These are phyloP conservation scores for Tieghemiomyces parasiticus DNA, from an alignment of 192 early-diverging fungal genomes.

Conservation along the genomic window DNA sequence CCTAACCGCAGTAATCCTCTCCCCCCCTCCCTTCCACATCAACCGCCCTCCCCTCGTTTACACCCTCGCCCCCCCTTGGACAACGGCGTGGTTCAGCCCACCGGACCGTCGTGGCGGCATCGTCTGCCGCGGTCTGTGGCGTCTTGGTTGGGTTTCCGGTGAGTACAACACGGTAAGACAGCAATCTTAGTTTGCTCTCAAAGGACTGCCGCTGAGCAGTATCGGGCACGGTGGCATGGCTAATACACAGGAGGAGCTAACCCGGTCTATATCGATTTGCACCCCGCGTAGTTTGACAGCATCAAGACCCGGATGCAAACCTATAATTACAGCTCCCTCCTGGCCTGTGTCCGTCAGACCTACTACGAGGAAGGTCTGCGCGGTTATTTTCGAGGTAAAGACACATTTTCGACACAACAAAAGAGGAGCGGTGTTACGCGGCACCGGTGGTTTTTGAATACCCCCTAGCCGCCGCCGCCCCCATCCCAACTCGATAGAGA, in stretches of 20 bases:
- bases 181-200: neutral
- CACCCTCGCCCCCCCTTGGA: neutral
- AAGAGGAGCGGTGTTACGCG: neutral
- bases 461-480: neutral
- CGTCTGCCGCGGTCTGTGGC: constrained; percentile 49
- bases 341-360: constrained; percentile 59
- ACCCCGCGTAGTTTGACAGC: constrained; percentile 57
- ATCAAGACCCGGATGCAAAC: constrained; percentile 97
- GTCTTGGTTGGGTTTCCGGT: constrained; percentile 56
- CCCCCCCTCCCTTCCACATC: no score
- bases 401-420: neutral
- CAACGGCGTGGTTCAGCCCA: constrained; percentile 21
- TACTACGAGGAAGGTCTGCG: constrained; percentile 64
- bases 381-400: constrained; percentile 76
- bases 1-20: no score
- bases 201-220: neutral
- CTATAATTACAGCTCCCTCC: constrained; percentile 60
- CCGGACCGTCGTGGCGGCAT: constrained; percentile 50
- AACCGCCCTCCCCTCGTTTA: no score
- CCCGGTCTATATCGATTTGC: no score
- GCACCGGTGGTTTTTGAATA: neutral
- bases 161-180: constrained; percentile 1
- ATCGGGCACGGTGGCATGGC: neutral
- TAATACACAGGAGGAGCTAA: neutral
- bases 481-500: neutral